These are phyloP conservation scores for Sporothrix pallida DNA, from an alignment of 2,329 filamentous ascomycete genomes.

Conservation along the genomic window DNA sequence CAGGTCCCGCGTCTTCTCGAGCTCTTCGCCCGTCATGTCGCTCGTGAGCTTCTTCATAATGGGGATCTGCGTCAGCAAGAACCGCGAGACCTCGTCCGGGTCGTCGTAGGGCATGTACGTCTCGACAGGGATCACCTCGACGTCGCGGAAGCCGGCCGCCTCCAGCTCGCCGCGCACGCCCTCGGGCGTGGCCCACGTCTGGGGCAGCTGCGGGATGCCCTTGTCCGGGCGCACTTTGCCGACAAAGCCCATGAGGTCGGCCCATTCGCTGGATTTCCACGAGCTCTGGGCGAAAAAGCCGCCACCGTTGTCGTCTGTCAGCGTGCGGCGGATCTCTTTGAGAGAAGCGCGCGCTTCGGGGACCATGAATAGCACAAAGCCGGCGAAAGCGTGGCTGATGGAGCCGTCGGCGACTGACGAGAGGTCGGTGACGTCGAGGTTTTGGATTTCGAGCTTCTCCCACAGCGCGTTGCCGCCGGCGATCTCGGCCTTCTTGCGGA, in stretches of 20 bases:
- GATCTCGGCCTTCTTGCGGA: not conserved
- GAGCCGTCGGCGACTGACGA: not conserved
- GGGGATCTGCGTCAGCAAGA: not conserved
- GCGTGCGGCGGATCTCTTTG: not conserved
- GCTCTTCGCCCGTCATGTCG: not conserved
- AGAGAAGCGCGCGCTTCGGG: not conserved
- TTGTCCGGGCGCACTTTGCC: slow-evolving; percentile 2
- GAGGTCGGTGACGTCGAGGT: not conserved
- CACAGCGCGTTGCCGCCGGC: not conserved
- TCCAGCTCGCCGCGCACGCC: not conserved
- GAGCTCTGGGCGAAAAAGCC: slow-evolving; percentile 4
- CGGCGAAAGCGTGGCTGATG: not conserved
- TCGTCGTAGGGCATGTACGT: not conserved
- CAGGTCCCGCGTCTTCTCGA: not conserved
- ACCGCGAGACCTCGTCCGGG: not conserved
- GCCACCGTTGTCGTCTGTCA: not conserved
- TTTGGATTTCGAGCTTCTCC: not conserved
- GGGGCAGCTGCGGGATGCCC: not conserved
- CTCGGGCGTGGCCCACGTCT: not conserved
- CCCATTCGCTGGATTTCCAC: not conserved
- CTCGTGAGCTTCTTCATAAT: not conserved
- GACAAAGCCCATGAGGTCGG: not conserved
- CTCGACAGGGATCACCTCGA: not conserved
- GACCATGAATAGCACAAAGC: not conserved
- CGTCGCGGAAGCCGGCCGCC: slow-evolving; percentile 1